Evolutionary conservation across 2,329 filamentous ascomycete genomes (phyloP).

Genomic region (Pseudohalonectria lignicola): DNA sequence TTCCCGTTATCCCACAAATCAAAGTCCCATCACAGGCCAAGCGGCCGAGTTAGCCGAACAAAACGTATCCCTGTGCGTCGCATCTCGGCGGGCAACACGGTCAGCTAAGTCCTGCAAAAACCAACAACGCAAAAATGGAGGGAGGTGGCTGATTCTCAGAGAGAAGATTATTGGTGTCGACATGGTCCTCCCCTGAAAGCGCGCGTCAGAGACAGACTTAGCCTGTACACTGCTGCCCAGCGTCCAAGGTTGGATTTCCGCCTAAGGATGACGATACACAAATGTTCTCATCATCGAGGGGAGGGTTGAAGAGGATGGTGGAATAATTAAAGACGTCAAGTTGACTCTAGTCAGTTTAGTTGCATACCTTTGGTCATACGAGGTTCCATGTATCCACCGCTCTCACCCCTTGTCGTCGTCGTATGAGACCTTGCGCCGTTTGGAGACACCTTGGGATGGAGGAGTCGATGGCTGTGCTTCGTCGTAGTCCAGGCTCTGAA

Average conservation of each 20-base stretch:
- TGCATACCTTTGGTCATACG: conserved; percentile 6
- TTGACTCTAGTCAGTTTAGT: too few relatives aligned
- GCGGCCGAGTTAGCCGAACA: too few relatives aligned
- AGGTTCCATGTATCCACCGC: conserved; percentile 4
- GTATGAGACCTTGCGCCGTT: conserved; percentile 36
- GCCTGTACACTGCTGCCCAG: too few relatives aligned
- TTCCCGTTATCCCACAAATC: too few relatives aligned
- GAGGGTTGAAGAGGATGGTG: conserved; percentile 1
- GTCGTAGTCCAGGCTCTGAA: conserved; percentile 51
- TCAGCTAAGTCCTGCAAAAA: too few relatives aligned
- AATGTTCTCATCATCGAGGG: conserved; percentile 64
- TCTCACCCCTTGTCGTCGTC: conserved; percentile 22
- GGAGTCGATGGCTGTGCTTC: conserved; percentile 23
- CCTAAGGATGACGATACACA: conserved; percentile 94
- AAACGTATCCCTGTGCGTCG: too few relatives aligned
- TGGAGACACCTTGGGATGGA: conserved; percentile 15
- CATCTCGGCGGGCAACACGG: too few relatives aligned
- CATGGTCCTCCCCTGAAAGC: conserved; percentile 17
- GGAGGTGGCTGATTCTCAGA: too few relatives aligned
- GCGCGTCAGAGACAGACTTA: too few relatives aligned
- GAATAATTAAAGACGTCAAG: too few relatives aligned
- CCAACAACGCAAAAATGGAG: too few relatives aligned
- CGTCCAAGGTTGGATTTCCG: conserved; percentile 43
- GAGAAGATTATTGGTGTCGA: conserved; percentile 39
- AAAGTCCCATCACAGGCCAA: too few relatives aligned